These are phyloP conservation scores for Neospermospora avenae DNA, from an alignment of 2,329 filamentous ascomycete genomes.

Conservation along the genomic window DNA sequence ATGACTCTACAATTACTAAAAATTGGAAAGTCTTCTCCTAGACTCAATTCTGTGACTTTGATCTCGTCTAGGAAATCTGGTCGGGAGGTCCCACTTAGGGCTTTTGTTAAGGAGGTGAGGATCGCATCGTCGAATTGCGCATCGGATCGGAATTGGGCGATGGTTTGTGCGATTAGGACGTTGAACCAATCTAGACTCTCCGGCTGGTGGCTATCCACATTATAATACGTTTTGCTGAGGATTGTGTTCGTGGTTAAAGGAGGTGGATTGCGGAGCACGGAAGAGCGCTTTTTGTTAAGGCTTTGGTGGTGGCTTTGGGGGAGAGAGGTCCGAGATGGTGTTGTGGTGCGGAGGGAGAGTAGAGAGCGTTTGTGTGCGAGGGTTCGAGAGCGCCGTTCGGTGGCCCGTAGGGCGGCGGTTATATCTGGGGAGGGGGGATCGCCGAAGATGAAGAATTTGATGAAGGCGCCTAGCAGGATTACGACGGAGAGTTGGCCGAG, in stretches of 20 bases:
- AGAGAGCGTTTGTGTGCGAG: constrained; percentile 74
- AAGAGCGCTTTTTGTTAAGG: constrained; percentile 62
- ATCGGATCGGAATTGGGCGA: constrained; percentile 90
- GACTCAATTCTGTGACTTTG: constrained; percentile 84
- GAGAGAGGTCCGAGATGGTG: constrained; percentile 32
- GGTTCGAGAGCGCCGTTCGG: constrained; percentile 69
- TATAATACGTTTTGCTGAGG: constrained; percentile 95
- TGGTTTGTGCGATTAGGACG: constrained; percentile 91
- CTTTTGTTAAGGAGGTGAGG: constrained; percentile 75
- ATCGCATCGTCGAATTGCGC: constrained; percentile 91
- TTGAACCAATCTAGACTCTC: constrained; percentile 99
- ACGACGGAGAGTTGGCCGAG: constrained; percentile 92
- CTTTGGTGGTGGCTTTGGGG: constrained; percentile 37
- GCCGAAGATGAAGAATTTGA: constrained; percentile 99
- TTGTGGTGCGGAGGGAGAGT: constrained; percentile 54
- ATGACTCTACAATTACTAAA: constrained; percentile 98
- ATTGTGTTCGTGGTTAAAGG: constrained; percentile 89
- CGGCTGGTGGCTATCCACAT: constrained; percentile 90
- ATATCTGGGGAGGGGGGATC: constrained; percentile 83
- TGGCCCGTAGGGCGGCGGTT: constrained; percentile 71
- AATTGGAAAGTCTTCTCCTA: constrained; percentile 97
- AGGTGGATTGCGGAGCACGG: constrained; percentile 68
- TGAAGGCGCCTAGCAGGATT: constrained; percentile 87
- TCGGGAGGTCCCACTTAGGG: constrained; percentile 81
- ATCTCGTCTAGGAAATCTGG: constrained; percentile 94